Base-by-base conservation (phyloP, 2,329 filamentous ascomycete species). In the Curvularia spicifera region DNA sequence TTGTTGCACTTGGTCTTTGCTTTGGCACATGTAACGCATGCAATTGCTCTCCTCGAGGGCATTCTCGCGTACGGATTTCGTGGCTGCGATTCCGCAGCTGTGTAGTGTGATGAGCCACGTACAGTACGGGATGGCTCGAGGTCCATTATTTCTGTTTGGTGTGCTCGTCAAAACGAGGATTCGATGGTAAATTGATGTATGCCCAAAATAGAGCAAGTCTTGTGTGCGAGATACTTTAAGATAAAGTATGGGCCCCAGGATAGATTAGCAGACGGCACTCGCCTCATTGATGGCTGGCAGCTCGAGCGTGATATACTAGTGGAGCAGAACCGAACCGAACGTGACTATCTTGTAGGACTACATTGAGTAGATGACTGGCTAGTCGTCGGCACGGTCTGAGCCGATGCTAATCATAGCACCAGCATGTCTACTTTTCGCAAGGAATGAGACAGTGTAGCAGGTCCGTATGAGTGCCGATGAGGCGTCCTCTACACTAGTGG, bases 1-100 rank as follows among this genome's bases (percentile, higher is more conserved):
- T 75, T 77, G 53, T 77, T 73, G 55, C 74, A 76, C 61, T 76
- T 74, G 8, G 74, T 76, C 61, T 77, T 77, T 45, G 74, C 74
- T 60, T 75, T 77, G 26, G 74, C 74, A 57, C 74, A 77, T 56
- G 74, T 73, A 4, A 75, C 74, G 63, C 74, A 77, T 49, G 74
- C 73, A 52, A 77, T 77, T n/a, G 73, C 70, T 68, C 74, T 66
- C 57, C 73, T 65, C 44, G 72, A 66, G 6, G 73, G 62, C 53
- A 71, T 73, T 48, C 69, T 70, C 18, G 70, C 63, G 51, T 76
- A 76, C 1, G 70, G 71, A 42, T 71, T 72, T 56, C 61, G 59
- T 15, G 53, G 47, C 35, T 61, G 61, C 37, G 65, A 56, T 46
- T 61, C 64, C 47, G 61, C 46, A 15, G 58, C 24, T 47, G 59